Evolutionary conservation across 176 grass and related monocot genomes (phyloP).

Genomic region (Juncus effusus): DNA sequence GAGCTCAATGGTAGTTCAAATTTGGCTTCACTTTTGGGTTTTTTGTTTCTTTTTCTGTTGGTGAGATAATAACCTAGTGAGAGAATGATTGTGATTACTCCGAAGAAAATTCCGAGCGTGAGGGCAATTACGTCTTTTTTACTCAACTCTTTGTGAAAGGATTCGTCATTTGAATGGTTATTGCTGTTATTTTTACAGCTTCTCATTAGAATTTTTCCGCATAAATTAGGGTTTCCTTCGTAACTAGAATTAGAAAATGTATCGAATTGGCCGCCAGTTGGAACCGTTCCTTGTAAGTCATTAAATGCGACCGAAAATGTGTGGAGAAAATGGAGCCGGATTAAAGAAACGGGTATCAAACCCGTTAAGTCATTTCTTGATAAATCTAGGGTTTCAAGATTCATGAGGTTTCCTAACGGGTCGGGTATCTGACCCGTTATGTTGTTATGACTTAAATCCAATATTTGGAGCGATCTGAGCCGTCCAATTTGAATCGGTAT

Average conservation of each 20-base stretch:
- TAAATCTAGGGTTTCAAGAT: constrained; percentile 43
- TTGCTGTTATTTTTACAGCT: constrained; percentile 12
- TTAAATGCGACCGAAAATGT: constrained; percentile 65
- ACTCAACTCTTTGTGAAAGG: constrained; percentile 6
- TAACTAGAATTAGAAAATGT: constrained; percentile 63
- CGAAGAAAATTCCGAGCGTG: constrained; percentile 56
- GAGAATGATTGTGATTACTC: constrained; percentile 45
- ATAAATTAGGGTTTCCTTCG: constrained; percentile 55
- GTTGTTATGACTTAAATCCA: constrained; percentile 51
- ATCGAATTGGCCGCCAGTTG: constrained; percentile 48
- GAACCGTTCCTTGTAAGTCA: constrained; percentile 54
- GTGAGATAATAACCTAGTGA: constrained; percentile 40
- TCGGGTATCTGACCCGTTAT: constrained; percentile 55
- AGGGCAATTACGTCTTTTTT: constrained; percentile 50
- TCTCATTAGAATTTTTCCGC: constrained; percentile 35
- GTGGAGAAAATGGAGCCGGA: constrained; percentile 48
- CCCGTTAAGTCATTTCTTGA: constrained; percentile 59
- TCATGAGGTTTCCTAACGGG: constrained; percentile 51
- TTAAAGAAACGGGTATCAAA: constrained; percentile 40
- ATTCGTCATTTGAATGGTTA: not conserved
- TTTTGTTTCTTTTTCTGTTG: constrained; percentile 33
- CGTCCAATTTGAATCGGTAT: constrained; percentile 52
- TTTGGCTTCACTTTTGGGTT: constrained; percentile 28
- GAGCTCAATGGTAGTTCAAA: constrained; percentile 42
- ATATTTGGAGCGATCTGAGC: constrained; percentile 41